Conservation (phyloP, 164 flowering plant species). For the Aristolochia contorta region DNA sequence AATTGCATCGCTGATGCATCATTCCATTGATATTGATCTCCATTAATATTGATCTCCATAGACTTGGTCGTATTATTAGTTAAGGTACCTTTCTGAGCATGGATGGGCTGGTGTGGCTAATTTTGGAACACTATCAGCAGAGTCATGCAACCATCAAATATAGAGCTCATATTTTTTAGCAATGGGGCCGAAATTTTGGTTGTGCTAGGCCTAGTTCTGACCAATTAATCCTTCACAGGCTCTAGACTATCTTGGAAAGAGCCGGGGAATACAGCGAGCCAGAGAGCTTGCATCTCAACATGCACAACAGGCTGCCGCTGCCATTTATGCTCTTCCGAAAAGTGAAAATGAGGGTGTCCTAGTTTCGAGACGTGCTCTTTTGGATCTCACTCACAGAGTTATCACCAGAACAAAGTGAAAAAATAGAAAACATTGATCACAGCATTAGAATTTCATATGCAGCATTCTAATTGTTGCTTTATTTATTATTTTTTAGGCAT, state of each 20-base stretch:
- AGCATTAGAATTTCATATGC: too few relatives aligned
- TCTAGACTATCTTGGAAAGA: slow-evolving; percentile 73
- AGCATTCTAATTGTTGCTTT: too few relatives aligned
- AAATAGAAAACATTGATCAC: not conserved
- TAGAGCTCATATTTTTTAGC: not conserved
- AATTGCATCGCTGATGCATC: too few relatives aligned
- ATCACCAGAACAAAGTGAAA: slow-evolving; percentile 64
- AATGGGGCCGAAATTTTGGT: not conserved
- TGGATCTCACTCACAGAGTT: slow-evolving; percentile 68
- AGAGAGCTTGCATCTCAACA: slow-evolving; percentile 72
- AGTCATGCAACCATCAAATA: too few relatives aligned
- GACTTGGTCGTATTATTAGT: too few relatives aligned
- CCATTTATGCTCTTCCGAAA: slow-evolving; percentile 72
- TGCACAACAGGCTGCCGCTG: slow-evolving; percentile 69
- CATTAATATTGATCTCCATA: too few relatives aligned
- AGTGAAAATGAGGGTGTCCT: slow-evolving; percentile 60
- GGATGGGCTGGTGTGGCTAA: too few relatives aligned
- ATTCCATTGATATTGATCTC: too few relatives aligned
- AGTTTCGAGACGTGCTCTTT: slow-evolving; percentile 72
- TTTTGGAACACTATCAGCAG: too few relatives aligned
- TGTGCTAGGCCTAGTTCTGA: not conserved
- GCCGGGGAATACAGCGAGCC: slow-evolving; percentile 68
- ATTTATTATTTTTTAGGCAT: too few relatives aligned
- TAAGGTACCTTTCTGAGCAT: too few relatives aligned
- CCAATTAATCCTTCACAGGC: slow-evolving; percentile 34